These are phyloP conservation scores for Fusarium globosum DNA, from an alignment of 2,329 filamentous ascomycete genomes.

Conservation along the genomic window DNA sequence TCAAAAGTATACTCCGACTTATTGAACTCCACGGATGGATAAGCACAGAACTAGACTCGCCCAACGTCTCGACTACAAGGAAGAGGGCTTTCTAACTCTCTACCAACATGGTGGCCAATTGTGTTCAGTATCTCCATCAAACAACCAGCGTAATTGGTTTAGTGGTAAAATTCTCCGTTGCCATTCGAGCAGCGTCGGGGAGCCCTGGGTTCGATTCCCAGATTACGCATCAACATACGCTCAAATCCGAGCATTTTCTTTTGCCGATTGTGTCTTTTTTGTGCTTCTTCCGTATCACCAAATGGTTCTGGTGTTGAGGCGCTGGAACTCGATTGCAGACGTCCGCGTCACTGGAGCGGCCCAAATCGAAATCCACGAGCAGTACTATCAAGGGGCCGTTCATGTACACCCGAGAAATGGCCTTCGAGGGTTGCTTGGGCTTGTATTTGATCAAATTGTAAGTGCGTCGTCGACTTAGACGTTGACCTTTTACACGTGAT, in stretches of 20 bases:
- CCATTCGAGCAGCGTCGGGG: conserved; percentile 29
- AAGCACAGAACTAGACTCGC: too few species aligned
- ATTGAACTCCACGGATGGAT: too few species aligned
- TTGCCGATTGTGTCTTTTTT: background rate
- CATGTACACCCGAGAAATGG: background rate
- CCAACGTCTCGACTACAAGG: background rate
- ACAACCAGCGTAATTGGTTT: conserved; percentile 36
- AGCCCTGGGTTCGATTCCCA: conserved; percentile 39
- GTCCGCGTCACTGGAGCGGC: fast-evolving
- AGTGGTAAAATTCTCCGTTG: conserved; percentile 42
- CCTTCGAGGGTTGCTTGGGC: too few species aligned
- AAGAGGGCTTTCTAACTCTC: fast-evolving
- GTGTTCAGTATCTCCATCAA: background rate
- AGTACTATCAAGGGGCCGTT: fast-evolving
- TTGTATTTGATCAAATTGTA: background rate
- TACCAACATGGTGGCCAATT: fast-evolving
- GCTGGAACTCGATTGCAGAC: too few species aligned
- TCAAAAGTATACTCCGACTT: fast-evolving
- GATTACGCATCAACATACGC: conserved; percentile 12
- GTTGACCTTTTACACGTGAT: background rate
- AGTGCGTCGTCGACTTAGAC: background rate
- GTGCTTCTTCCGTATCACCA: background rate
- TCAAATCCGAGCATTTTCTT: fast-evolving
- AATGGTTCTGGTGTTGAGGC: background rate
- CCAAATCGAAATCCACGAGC: background rate